Evolutionary conservation across 2,329 filamentous ascomycete genomes (phyloP).

Genomic region (Zymoseptoria brevis): DNA sequence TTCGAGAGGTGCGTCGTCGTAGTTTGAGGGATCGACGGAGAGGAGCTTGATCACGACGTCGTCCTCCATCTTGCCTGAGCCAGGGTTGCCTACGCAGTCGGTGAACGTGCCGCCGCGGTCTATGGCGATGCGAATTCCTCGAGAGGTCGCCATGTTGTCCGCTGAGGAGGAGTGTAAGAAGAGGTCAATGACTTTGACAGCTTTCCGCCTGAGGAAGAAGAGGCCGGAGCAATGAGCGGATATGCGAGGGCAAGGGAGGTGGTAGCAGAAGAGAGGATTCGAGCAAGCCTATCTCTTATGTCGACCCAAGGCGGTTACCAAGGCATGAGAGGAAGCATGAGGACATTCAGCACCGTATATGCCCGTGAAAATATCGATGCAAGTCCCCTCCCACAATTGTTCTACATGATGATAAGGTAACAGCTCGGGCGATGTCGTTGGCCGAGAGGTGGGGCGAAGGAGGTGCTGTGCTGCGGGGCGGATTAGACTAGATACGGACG

Average conservation of each 20-base stretch:
- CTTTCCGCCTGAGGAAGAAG: not conserved
- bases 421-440: no score
- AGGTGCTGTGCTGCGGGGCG: no score
- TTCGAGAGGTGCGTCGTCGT: constrained; percentile 82
- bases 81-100: constrained; percentile 78
- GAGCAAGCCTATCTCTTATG: not conserved
- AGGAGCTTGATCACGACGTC: constrained; percentile 81
- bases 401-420: no score
- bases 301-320: not conserved
- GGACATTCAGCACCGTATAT: no score
- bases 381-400: no score
- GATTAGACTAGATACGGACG: no score
- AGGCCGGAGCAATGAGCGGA: not conserved
- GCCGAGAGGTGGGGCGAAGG: no score
- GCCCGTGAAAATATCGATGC: no score
- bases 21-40: constrained; percentile 84
- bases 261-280: not conserved
- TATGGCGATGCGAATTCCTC: constrained; percentile 68
- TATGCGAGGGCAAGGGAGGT: not conserved
- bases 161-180: not conserved
- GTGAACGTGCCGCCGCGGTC: constrained; percentile 83
- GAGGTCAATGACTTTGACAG: not conserved
- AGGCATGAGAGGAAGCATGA: not conserved
- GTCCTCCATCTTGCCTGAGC: constrained; percentile 58
- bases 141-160: constrained; percentile 3